These are phyloP conservation scores for Colletotrichum orchidophilum DNA, from an alignment of 2,329 filamentous ascomycete species.

Conservation along the genomic window DNA sequence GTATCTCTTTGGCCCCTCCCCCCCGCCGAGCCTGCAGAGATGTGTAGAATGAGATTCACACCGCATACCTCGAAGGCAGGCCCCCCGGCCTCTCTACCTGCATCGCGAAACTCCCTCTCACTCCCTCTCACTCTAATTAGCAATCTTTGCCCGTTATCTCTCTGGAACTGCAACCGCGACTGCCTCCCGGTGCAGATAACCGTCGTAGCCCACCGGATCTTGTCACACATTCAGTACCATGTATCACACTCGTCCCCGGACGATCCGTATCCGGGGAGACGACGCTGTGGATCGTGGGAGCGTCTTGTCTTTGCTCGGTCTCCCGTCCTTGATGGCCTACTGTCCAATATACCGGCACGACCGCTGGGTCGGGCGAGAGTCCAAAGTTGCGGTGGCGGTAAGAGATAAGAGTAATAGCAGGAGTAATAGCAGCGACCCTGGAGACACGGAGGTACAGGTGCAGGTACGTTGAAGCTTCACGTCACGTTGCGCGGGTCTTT, in stretches of 20 bases:
- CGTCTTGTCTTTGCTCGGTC: not conserved
- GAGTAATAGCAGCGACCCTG: not conserved
- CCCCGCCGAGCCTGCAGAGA: too few relatives aligned
- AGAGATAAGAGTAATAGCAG: too few relatives aligned
- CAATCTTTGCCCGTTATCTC: not conserved
- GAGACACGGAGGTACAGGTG: not conserved
- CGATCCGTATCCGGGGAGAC: not conserved
- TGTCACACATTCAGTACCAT: conserved; percentile 31
- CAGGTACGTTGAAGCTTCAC: not conserved
- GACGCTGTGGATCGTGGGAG: not conserved
- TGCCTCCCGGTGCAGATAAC: not conserved
- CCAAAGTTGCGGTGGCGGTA: too few relatives aligned
- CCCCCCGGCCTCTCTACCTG: not conserved
- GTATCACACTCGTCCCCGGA: not conserved
- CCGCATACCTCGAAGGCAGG: not conserved
- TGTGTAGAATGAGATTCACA: not conserved
- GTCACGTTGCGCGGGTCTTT: not conserved
- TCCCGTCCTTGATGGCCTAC: not conserved
- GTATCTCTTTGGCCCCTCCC: too few relatives aligned
- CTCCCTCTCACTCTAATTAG: not conserved
- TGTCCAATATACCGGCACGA: too few relatives aligned
- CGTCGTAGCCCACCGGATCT: conserved; percentile 6
- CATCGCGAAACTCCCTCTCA: not conserved
- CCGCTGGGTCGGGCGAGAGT: too few relatives aligned
- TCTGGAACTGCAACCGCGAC: not conserved